Conservation (phyloP, 768 basidiomycete species). For the Rhizopogon salebrosus region DNA sequence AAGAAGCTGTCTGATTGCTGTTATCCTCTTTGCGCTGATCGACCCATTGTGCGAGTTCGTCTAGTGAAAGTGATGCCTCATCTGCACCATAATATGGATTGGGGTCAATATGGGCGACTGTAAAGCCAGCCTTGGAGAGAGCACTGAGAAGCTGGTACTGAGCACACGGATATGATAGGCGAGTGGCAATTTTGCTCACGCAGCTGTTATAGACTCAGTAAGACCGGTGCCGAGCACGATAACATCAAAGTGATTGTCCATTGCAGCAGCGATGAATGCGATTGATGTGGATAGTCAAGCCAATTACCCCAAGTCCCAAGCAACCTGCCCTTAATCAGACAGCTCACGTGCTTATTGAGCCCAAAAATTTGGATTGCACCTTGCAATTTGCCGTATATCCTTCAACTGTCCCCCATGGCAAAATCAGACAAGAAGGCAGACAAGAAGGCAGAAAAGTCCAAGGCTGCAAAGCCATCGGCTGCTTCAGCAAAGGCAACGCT, state of each 20-base stretch:
- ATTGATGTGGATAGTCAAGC: background rate
- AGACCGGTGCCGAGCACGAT: conserved; percentile 76
- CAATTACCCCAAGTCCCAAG: background rate
- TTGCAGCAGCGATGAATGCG: conserved; percentile 6
- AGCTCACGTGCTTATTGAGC: conserved; percentile 16
- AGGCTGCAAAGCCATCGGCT: conserved; percentile 30
- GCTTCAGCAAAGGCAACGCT: conserved; percentile 17
- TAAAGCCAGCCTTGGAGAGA: conserved; percentile 83
- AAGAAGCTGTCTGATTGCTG: conserved; percentile 26
- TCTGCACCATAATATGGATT: conserved; percentile 83
- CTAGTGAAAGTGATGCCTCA: conserved; percentile 75
- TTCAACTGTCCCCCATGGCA: conserved; percentile 26
- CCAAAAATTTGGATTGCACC: conserved; percentile 12
- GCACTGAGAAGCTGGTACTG: conserved; percentile 45
- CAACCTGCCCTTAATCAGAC: conserved; percentile 21
- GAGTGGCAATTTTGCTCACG: conserved; percentile 51
- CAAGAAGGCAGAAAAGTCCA: conserved; percentile 27
- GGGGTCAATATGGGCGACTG: conserved; percentile 81
- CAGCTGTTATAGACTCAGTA: conserved; percentile 80
- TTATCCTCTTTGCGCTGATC: conserved; percentile 26
- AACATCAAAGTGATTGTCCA: conserved; percentile 53
- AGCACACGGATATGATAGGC: conserved; percentile 1
- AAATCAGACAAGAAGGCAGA: conserved; percentile 34
- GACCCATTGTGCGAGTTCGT: conserved; percentile 75
- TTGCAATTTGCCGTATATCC: background rate